Evolutionary conservation across 805 yeast species (phyloP).

Genomic region (Komagataella ulmi): DNA sequence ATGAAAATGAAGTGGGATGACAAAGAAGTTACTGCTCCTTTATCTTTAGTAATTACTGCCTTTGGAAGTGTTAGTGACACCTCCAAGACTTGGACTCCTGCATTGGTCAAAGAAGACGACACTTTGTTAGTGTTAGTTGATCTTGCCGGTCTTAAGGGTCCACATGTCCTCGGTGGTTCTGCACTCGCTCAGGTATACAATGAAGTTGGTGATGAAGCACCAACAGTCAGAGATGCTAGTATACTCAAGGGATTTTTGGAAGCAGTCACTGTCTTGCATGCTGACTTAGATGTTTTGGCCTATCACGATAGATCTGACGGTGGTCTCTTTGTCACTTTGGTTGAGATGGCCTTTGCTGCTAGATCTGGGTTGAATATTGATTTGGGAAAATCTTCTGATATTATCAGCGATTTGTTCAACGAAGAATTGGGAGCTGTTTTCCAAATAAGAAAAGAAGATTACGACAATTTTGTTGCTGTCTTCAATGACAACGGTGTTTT

Average conservation of each 20-base stretch:
- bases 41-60: constrained; percentile 83
- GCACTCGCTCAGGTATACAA: constrained; percentile 89
- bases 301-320: constrained; percentile 97
- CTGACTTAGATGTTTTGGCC: constrained; percentile 52
- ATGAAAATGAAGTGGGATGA: constrained; percentile 98
- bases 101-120: constrained; percentile 39
- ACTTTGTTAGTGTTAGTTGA: constrained; percentile 71
- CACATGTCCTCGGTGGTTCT: constrained; percentile 75
- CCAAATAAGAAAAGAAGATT: constrained; percentile 55
- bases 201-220: constrained; percentile 72
- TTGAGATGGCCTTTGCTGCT: constrained; percentile 96
- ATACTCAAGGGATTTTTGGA: constrained; percentile 58
- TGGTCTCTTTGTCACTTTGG: constrained; percentile 73
- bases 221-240: constrained; percentile 63
- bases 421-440: constrained; percentile 96
- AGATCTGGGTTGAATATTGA: constrained; percentile 67
- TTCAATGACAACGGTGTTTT: constrained; percentile 49
- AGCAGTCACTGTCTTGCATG: constrained; percentile 62
- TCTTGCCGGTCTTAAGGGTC: constrained; percentile 36
- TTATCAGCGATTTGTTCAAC: constrained; percentile 48
- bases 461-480: constrained; percentile 37
- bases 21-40: constrained; percentile 90
- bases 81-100: constrained; percentile 92
- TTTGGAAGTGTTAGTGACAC: constrained; percentile 82
- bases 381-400: constrained; percentile 20